Evolutionary conservation across 495 filamentous ascomycete genomes (phyloP), one percentile per base, ranked within the genome.

Genomic region (Cetradonia linearis): DNA sequence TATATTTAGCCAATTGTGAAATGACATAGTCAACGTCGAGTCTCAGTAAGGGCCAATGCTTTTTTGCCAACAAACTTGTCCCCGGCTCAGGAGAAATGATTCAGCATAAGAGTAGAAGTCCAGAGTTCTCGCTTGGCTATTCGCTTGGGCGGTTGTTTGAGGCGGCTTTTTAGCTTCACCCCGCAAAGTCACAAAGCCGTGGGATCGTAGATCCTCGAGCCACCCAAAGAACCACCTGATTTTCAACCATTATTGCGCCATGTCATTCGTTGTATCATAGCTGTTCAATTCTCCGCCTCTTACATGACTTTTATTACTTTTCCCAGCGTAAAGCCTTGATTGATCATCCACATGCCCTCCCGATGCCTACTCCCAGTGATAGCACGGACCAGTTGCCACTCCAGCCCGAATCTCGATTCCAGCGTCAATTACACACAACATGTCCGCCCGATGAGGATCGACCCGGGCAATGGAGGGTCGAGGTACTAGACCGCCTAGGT

Each of bases 321-420:
- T 6, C 16, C 27, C 11, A 20, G 25, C 30, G 11, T 28, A 53
- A 50, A 4, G 3, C 38, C n/a, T 36, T 28, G 23, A 18, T 18
- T 31, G 50, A 56, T 20, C 30, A 28, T 55, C 50, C 38, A 61
- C 54, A 44, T 36, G 50, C 59, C n/a, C 47, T 67, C 69, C 74
- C 74, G 72, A 85, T 84, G 81, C 82, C 81, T 65, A 85, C 81
- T 58, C 80, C 78, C 61, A 77, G 75, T 72, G 71, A 78, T 70
- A 75, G 73, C 69, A 73, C 73, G 61, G 67, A 70, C 61, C 64
- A 63, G 40, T 70, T 75, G 59, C 72, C 66, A 69, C 36, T 71
- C 63, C 42, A 46, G 42, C 69, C 74, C 28, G 50, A 54, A 16
- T 34, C 50, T 31, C 50, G 50, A 70, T 64, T 65, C 57, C 78